Evolutionary conservation across 75 land plant species (phyloP).

Genomic region (Pinus tabuliformis): DNA sequence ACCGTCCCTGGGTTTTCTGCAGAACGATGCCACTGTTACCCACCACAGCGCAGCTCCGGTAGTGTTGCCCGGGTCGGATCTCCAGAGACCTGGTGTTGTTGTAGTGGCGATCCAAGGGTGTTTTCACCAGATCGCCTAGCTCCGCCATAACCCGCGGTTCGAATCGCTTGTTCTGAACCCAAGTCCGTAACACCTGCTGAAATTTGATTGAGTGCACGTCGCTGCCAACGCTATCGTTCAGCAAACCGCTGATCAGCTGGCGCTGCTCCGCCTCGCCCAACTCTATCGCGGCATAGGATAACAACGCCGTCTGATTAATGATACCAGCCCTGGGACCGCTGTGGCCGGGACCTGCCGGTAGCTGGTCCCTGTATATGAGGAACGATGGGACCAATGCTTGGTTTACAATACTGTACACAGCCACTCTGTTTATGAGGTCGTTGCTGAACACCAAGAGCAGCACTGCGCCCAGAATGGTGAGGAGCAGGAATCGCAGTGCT

Average conservation of each 20-base stretch:
- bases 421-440: background rate
- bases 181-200: constrained; percentile 22
- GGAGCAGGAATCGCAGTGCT: background rate
- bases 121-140: constrained; percentile 28
- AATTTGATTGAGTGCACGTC: constrained; percentile 24
- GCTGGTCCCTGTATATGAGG: background rate
- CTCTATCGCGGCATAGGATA: constrained; percentile 34
- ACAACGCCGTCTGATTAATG: constrained; percentile 32
- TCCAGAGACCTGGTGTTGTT: background rate
- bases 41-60: constrained; percentile 66
- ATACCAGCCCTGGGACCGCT: no score
- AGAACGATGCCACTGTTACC: constrained; percentile 88
- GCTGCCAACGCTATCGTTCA: constrained; percentile 7
- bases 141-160: constrained; percentile 46
- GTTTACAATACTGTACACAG: background rate
- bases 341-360: background rate
- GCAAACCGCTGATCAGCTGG: constrained; percentile 24
- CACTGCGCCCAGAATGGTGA: background rate
- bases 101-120: constrained; percentile 39
- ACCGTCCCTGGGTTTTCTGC: constrained; percentile 36
- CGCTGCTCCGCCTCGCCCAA: constrained; percentile 20
- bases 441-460: background rate
- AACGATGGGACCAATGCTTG: background rate
- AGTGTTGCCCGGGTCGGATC: constrained; percentile 3
- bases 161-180: constrained; percentile 43